phyloP scores from a whole-genome alignment of 2,329 filamentous ascomycete species.

The Madurella fahalii region DNA sequence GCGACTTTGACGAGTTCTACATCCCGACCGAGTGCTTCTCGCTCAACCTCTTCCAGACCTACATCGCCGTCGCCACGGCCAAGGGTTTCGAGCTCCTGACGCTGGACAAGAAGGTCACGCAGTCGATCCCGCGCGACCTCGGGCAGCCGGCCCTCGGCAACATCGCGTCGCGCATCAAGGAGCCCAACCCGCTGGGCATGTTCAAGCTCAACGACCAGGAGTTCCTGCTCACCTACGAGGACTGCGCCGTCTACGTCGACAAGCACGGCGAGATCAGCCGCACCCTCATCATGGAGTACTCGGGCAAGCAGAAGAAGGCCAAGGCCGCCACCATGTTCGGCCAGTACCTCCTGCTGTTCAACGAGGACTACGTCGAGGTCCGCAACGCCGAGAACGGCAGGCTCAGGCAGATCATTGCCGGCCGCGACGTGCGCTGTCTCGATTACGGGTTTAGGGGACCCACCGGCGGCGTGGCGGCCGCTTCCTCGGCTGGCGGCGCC shows the following conservation, averaged over 20 bases:
- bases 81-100: conserved; percentile 95
- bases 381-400: conserved; percentile 94
- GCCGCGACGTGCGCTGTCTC: conserved; percentile 81
- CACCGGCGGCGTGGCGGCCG: conserved; percentile 40
- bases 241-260: conserved; percentile 96
- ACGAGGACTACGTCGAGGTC: conserved; percentile 94
- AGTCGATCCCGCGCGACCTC: conserved; percentile 80
- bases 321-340: conserved; percentile 84
- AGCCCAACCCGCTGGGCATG: conserved; percentile 88
- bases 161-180: conserved; percentile 77
- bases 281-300: conserved; percentile 96
- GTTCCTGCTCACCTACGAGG: conserved; percentile 89
- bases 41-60: conserved; percentile 93
- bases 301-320: conserved; percentile 77
- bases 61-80: conserved; percentile 83
- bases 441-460: conserved; percentile 74
- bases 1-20: conserved; percentile 98
- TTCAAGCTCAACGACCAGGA: conserved; percentile 90
- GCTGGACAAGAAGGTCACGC: conserved; percentile 92
- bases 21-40: conserved; percentile 92
- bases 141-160: conserved; percentile 73
- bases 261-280: conserved; percentile 95
- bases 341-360: conserved; percentile 87
- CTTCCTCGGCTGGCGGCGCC: no score
- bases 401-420: conserved; percentile 88